Conservation (phyloP, 116 monocot species). For the Posidonia oceanica region DNA sequence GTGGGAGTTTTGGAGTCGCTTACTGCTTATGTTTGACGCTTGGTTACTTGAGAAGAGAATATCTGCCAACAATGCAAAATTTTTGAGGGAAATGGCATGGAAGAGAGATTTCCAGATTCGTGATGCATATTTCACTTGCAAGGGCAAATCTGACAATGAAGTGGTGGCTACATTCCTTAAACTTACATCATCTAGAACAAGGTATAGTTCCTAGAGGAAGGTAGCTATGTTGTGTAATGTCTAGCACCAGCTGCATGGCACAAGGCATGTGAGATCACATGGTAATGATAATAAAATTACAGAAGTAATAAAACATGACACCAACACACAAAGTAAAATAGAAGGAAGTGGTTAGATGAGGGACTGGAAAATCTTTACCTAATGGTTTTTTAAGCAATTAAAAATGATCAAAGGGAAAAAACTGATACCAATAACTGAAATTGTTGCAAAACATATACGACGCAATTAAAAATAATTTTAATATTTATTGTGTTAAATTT, state of each 20-base stretch:
- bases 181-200: slow-evolving; percentile 26
- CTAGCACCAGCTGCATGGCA: too few species aligned
- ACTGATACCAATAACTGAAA: too few species aligned
- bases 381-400: too few species aligned
- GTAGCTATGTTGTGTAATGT: neutral
- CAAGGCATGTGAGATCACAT: too few species aligned
- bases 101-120: slow-evolving; percentile 52
- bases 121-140: slow-evolving; percentile 62
- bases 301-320: too few species aligned
- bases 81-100: slow-evolving; percentile 72
- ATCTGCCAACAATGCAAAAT: slow-evolving; percentile 40
- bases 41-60: slow-evolving; percentile 97
- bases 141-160: slow-evolving; percentile 45
- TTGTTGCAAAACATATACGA: neutral
- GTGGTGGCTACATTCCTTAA: slow-evolving; percentile 52
- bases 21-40: slow-evolving; percentile 58
- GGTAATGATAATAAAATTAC: too few species aligned
- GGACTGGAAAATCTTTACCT: too few species aligned
- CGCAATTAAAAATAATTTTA: too few species aligned
- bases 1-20: slow-evolving; percentile 65
- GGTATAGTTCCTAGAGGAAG: slow-evolving; percentile 19
- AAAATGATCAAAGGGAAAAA: too few species aligned
- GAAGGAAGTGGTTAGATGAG: too few species aligned
- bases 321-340: too few species aligned
- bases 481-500: too few species aligned